Evolutionary conservation across 2,329 filamentous ascomycete species (phyloP), one percentile per base, ranked within the genome.

Genomic region (Cordyceps fumosorosea): DNA sequence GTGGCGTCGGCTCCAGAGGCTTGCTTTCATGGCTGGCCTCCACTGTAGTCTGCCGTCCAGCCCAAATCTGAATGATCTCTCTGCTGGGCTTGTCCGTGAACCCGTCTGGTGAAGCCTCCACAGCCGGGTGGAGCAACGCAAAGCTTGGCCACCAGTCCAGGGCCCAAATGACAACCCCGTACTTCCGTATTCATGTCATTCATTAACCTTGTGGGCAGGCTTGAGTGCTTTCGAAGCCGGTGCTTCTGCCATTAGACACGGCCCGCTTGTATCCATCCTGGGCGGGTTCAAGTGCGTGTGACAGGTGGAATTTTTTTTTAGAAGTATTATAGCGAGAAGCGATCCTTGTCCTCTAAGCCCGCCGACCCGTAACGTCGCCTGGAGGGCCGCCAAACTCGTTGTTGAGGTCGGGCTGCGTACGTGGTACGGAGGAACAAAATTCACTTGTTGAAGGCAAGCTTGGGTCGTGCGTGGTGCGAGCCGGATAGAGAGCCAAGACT

Each of bases 301-400:
- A 60, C 57, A 37, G 50, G 57, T 53, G 50, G 57, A 20, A 60
- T 26, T 60, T 54, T 32, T 34, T 34, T n/a, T n/a, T n/a, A n/a
- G 18, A 47, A 20, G 8, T 50, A 12, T 52, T 44, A 24, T 34
- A 32, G 16, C 37, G 56, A 52, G 48, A 52, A 52, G 56, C 56
- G 44, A 18, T 37, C 55, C 12, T 47, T 1, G 54, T 37, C 5
- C 14, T 11, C 12, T 16, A 10, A 42, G 55, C 26, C 29, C 1
- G 14, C 12, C 16, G 24, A 20, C 20, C 29, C 14, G 18, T 10
- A 14, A 11, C 7, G 20, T 56, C 22, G 40, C 53, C 40, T 47
- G 7, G 44, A n/a, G 44, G 7, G 24, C 20, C 6, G 14, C 44
- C 22, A 22, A 48, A 18, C 22, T 16, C 20, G 20, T 48, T 26